phyloP scores from a whole-genome alignment of 768 basidiomycete genomes.

The Calvatia gigantea region DNA sequence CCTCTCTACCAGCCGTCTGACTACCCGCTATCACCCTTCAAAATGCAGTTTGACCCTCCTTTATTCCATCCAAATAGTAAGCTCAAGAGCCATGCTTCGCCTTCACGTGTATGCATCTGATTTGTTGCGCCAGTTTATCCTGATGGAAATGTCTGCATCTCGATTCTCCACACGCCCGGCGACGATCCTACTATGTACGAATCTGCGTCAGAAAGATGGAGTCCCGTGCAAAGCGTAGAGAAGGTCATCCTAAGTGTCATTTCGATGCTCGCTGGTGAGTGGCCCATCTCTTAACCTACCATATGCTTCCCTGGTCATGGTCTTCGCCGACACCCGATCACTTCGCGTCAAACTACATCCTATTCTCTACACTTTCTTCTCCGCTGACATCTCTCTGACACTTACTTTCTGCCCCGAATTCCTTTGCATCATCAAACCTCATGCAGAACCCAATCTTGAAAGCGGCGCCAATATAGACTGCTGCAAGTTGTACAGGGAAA shows the following conservation, averaged over 20 bases:
- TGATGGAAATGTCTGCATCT: constrained; percentile 97
- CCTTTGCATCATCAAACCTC: neutral
- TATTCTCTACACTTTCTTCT: neutral
- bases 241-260: constrained; percentile 96
- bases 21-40: constrained; percentile 98
- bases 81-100: constrained; percentile 23
- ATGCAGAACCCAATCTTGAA: constrained; percentile 90
- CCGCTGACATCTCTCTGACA: neutral
- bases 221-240: constrained; percentile 97
- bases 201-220: constrained; percentile 94
- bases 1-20: constrained; percentile 63
- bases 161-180: constrained; percentile 92
- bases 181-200: constrained; percentile 94
- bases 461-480: constrained; percentile 97
- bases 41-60: constrained; percentile 98
- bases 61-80: constrained; percentile 96
- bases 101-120: neutral
- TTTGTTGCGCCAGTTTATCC: constrained; percentile 70
- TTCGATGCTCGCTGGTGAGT: constrained; percentile 91
- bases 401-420: neutral
- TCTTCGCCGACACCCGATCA: constrained; percentile 5
- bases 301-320: constrained; percentile 3
- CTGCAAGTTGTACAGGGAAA: constrained; percentile 93
- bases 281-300: neutral
- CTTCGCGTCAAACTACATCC: constrained; percentile 5